Base-by-base conservation (phyloP, 805 yeast genomes). In the Babjeviella inositovora region DNA sequence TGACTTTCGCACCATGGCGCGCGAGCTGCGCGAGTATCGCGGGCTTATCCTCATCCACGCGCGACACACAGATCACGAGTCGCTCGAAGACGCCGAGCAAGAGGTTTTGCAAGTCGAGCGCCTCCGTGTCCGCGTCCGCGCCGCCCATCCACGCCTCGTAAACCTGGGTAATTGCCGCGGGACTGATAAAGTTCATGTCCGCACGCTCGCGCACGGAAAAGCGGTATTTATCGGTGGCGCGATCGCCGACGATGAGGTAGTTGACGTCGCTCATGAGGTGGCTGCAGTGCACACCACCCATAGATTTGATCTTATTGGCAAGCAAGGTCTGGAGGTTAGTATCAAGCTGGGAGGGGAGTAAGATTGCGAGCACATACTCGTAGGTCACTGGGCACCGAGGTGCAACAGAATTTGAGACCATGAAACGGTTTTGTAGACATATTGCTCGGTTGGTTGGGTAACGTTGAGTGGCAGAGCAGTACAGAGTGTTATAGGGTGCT, bases 221-320 rank as follows among this genome's bases (percentile, higher is more conserved):
- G 23, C 45, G 45, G 40, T 58, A 68, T 38, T 70, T 70, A 14
- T 64, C 71, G 1, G 76, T 67, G 26, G 55, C 47, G 14, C 62
- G 47, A 19, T 54, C 56, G 2, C 81, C 82, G 15, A 73, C 71
- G 5, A 76, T 53, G 13, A 76, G 43, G 19, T 63, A 62, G 25
- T 62, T 57, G 3, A 67, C 72, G 38, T 69, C 71, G 22, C 69
- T 62, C 52, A 72, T 67, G 32, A 75, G 43, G 35, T 73, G 73
- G 19, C 56, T 55, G 28, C 59, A 54, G 32, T 57, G 64, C 7
- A 34, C 37, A 1, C 84, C 85, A 6, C 85, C 87, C 41, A 75
- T 51, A 6, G 57, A 47, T 14, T 46, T 39, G 27, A 74, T 56
- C 36, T 58, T 59, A 7, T 45, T 39, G 3, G 59, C 51, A 14